Evolutionary conservation across 1,139 yeast genomes (phyloP).

Genomic region (Hansenula sp.): DNA sequence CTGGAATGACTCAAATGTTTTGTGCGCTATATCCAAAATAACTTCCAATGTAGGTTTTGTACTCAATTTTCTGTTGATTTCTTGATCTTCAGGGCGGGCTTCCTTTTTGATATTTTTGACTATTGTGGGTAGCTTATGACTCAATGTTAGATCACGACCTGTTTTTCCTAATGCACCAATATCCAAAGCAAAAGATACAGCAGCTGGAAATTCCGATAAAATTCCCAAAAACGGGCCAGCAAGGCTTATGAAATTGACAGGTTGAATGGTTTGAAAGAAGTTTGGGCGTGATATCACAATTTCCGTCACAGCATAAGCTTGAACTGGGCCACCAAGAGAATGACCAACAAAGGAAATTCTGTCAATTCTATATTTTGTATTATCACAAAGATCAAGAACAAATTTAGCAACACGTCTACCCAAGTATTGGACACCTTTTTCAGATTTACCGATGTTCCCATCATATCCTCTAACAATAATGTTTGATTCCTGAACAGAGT

Average conservation of each 20-base stretch:
- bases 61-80: conserved; percentile 20
- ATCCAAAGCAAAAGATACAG: conserved; percentile 54
- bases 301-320: conserved; percentile 59
- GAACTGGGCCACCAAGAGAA: conserved; percentile 65
- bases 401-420: conserved; percentile 59
- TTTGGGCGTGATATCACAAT: conserved; percentile 46
- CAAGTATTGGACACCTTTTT: conserved; percentile 54
- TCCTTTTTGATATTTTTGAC: conserved; percentile 6
- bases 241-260: conserved; percentile 52
- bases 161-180: conserved; percentile 62
- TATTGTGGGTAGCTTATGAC: conserved; percentile 27
- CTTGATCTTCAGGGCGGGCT: conserved; percentile 5
- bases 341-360: conserved; percentile 60
- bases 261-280: conserved; percentile 46
- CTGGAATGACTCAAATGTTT: conserved; percentile 41
- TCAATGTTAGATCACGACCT: conserved; percentile 57
- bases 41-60: conserved; percentile 46
- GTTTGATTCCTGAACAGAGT: conserved; percentile 26
- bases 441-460: conserved; percentile 61
- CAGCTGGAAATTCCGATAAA: conserved; percentile 55
- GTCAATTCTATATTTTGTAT: conserved; percentile 33
- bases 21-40: conserved; percentile 50
- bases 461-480: conserved; percentile 55
- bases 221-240: conserved; percentile 66
- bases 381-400: conserved; percentile 44